Evolutionary conservation across 352 stramenopile species (phyloP).

Genomic region (Pythium scleroteichum): DNA sequence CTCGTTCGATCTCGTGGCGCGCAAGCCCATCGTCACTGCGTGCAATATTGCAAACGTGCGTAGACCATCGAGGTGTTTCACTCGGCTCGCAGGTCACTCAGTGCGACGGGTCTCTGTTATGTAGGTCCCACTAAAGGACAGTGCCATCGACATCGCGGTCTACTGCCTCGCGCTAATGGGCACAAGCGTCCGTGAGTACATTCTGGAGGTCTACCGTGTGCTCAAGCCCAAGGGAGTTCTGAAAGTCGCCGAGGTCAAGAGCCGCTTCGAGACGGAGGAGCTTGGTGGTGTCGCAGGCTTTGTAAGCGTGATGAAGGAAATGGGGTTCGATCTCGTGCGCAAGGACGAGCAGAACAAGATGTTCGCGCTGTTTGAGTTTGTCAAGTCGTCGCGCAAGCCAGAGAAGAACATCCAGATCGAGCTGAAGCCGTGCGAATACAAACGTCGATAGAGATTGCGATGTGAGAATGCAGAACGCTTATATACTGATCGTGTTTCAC

Average conservation of each 20-base stretch:
- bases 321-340: slow-evolving; percentile 72
- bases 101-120: slow-evolving; percentile 2
- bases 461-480: slow-evolving; percentile 1
- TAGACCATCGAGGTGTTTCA: not conserved
- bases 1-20: slow-evolving; percentile 98
- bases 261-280: slow-evolving; percentile 72
- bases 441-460: slow-evolving; percentile 52
- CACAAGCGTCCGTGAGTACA: slow-evolving; percentile 96
- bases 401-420: slow-evolving; percentile 57
- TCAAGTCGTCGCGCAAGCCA: slow-evolving; percentile 56
- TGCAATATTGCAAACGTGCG: slow-evolving; percentile 95
- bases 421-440: slow-evolving; percentile 87
- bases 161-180: slow-evolving; percentile 99
- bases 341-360: slow-evolving; percentile 86
- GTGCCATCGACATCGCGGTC: slow-evolving; percentile 93
- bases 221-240: slow-evolving; percentile 93
- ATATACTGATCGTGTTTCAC: slow-evolving; percentile 5
- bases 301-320: slow-evolving; percentile 50
- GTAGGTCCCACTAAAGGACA: slow-evolving; percentile 91
- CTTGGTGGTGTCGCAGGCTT: slow-evolving; percentile 71
- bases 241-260: slow-evolving; percentile 85
- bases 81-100: not conserved
- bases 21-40: slow-evolving; percentile 90
- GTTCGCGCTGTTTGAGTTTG: slow-evolving; percentile 86
- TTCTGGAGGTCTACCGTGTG: slow-evolving; percentile 95